Conservation (phyloP, 169 alveolate species). For the Miamiensis avidus region DNA sequence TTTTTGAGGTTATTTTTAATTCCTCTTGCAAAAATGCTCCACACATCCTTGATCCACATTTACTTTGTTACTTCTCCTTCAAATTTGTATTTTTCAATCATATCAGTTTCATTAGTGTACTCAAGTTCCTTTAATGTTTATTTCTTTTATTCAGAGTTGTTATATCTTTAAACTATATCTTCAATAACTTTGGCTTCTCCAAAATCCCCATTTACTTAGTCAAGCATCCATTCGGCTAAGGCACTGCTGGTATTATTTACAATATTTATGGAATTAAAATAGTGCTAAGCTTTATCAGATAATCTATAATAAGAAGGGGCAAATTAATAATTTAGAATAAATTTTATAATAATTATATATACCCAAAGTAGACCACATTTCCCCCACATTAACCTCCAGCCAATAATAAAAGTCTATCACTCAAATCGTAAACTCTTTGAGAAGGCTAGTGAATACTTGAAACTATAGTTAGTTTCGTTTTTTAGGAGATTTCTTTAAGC, state of each 20-base stretch:
- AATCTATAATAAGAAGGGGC: no score
- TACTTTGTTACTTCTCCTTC: background rate
- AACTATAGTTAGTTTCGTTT: background rate
- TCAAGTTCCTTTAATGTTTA: background rate
- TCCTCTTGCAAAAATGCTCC: background rate
- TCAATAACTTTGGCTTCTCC: background rate
- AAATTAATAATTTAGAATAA: no score
- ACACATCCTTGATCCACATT: background rate
- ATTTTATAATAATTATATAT: no score
- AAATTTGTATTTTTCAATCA: background rate
- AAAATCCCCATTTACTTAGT: background rate
- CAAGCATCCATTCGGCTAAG: background rate
- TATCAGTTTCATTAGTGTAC: background rate
- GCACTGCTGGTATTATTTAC: background rate
- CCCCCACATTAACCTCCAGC: background rate
- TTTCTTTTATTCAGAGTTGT: background rate
- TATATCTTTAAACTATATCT: no score
- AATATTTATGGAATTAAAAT: background rate
- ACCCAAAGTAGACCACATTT: background rate
- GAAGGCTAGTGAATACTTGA: background rate
- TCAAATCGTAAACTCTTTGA: background rate
- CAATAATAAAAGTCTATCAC: background rate
- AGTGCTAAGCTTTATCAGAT: background rate
- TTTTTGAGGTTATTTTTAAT: no score
- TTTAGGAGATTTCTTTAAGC: background rate